Conservation (phyloP, 148 eudicot genomes). For the Rheum nobile region DNA sequence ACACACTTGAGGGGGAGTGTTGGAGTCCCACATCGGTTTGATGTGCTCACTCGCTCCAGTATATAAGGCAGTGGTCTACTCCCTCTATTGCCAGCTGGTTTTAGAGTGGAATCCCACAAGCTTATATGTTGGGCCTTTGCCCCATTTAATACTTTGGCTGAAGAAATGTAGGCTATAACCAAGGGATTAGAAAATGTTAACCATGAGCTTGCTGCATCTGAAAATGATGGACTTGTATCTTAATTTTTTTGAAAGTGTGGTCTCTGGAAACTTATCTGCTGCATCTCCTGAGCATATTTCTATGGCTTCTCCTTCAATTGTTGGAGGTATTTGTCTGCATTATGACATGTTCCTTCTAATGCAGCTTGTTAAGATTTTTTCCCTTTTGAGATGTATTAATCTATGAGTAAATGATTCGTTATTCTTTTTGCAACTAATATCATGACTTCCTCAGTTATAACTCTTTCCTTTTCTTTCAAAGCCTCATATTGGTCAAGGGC, state of each 20-base stretch:
- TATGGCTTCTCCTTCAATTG: conserved; percentile 27
- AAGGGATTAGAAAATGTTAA: too few relatives aligned
- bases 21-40: too few relatives aligned
- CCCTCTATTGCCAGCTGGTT: too few relatives aligned
- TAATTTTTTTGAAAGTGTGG: conserved; percentile 26
- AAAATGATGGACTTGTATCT: too few relatives aligned
- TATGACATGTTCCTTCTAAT: background rate
- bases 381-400: background rate
- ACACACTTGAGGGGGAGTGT: too few relatives aligned
- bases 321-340: conserved; percentile 21
- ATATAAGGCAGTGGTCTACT: too few relatives aligned
- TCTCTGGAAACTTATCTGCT: conserved; percentile 36
- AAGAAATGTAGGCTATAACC: too few relatives aligned
- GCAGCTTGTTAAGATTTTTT: background rate
- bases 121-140: too few relatives aligned
- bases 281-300: conserved; percentile 29
- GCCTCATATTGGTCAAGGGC: conserved; percentile 94
- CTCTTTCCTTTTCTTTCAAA: conserved; percentile 73
- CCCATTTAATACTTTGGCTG: too few relatives aligned
- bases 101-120: too few relatives aligned
- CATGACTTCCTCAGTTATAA: conserved; percentile 40
- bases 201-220: too few relatives aligned
- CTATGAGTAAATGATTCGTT: background rate
- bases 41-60: too few relatives aligned
- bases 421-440: conserved; percentile 23